phyloP scores from a whole-genome alignment of 2,329 filamentous ascomycete species.

The Colletotrichum acutatum region DNA sequence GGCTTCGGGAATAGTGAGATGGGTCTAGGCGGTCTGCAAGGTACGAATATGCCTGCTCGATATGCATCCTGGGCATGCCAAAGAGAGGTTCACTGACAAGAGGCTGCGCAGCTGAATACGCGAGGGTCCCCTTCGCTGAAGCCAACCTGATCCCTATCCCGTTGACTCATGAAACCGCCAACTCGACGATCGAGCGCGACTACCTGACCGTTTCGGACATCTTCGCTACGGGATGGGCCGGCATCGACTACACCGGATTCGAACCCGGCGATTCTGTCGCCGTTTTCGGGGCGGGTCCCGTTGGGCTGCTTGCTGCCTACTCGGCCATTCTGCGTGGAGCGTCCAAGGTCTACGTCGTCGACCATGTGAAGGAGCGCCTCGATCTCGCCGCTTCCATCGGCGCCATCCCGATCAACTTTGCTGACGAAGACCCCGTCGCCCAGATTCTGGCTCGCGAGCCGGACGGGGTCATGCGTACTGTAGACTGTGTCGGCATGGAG shows the following conservation, averaged over 20 bases:
- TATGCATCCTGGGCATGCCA: neutral
- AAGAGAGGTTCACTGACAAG: neutral
- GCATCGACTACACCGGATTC: constrained; percentile 66
- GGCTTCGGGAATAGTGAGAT: neutral
- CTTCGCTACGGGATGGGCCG: constrained; percentile 65
- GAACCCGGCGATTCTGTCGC: constrained; percentile 69
- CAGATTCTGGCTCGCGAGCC: constrained; percentile 37
- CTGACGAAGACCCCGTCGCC: constrained; percentile 15
- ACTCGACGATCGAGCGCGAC: constrained; percentile 69
- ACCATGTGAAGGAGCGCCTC: constrained; percentile 38
- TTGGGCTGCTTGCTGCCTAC: constrained; percentile 64
- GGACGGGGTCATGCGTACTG: constrained; percentile 31
- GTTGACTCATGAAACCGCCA: constrained; percentile 39
- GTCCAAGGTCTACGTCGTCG: constrained; percentile 37
- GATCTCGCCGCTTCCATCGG: constrained; percentile 36
- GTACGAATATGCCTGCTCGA: neutral
- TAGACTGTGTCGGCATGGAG: constrained; percentile 38
- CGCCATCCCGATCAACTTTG: constrained; percentile 38
- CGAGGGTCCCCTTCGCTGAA: constrained; percentile 73
- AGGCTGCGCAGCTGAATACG: constrained; percentile 57
- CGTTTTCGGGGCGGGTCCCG: constrained; percentile 72
- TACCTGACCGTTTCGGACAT: constrained; percentile 61
- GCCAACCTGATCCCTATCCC: constrained; percentile 73
- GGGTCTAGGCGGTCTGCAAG: constrained; percentile 15
- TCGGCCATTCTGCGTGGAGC: constrained; percentile 40